Base-by-base conservation (phyloP, 2,329 filamentous ascomycete species). In the Pseudogymnoascus pannorum region DNA sequence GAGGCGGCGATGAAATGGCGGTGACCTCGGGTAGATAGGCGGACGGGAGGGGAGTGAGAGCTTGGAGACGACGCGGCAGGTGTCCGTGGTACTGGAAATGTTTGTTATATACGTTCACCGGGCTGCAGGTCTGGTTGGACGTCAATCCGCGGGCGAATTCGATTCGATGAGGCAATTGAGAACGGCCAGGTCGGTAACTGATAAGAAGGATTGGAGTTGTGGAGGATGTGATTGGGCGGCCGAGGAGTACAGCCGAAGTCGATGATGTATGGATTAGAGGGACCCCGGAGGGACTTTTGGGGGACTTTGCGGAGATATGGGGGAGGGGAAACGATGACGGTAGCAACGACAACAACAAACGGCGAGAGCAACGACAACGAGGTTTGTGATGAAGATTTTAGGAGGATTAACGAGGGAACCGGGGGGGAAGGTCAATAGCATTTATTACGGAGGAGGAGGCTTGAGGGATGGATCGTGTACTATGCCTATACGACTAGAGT, bases 391-490 rank as follows among this genome's bases (percentile, higher is more conserved):
- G 38, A 12, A 40, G 20, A 44, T 44, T 44, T 44, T 18, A 40
- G 36, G 40, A 44, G 38, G 18, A 42, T 24, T 12, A 44, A 24
- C 40, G 40, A 9, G 16, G 40, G 20, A 44, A 24, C 40, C 40
- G 40, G 40, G 38, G 40, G 40, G 40, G 38, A 20, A 44, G 40
- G 24, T 44, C 40, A 24, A 24, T 44, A 44, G 40, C 20, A 22
- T 44, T 44, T 44, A 44, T 44, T 44, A 44, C 20, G 40, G 40
- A 44, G 40, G 40, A 44, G 40, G 40, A 44, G 40, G 40, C 40
- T 44, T 44, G 40, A 44, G 40, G 40, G 40, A 44, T 42, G 16
- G 36, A 40, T 40, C 18, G 31, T 33, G 11, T n/a, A n/a, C n/a
- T n/a, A n/a, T n/a, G n/a, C n/a, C n/a, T n/a, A n/a, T n/a, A 3